A percentile compares a stretch with the other conserved stretches of the same genome.
These are phyloP conservation scores for Rhynchosporium graminicola DNA, from an alignment of 2,329 filamentous ascomycete species.

Conservation along the genomic window DNA sequence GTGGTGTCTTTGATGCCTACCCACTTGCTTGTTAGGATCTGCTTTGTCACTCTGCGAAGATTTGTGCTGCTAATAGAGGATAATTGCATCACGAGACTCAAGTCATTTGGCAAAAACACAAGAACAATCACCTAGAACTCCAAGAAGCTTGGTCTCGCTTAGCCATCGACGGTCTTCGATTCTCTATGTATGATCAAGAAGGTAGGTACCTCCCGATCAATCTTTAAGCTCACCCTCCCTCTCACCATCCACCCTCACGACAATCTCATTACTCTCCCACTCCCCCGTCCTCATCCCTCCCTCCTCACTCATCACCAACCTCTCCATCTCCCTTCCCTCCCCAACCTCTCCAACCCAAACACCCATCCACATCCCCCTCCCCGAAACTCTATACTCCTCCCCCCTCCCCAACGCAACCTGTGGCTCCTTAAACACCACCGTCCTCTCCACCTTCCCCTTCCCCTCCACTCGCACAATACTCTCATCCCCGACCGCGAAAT, in stretches of 20 bases:
- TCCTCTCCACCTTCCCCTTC: constrained; percentile 30
- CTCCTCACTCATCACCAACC: not conserved
- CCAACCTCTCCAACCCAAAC: constrained; percentile 2
- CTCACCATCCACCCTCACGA: not conserved
- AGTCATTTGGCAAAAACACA: too few species aligned
- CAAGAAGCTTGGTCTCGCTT: too few species aligned
- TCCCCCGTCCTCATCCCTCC: constrained; percentile 3
- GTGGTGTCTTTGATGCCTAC: too few species aligned
- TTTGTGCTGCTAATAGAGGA: too few species aligned
- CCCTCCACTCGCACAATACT: constrained; percentile 39
- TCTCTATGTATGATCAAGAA: not conserved
- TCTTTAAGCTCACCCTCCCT: not conserved
- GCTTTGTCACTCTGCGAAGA: too few species aligned
- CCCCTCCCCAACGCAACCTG: constrained; percentile 37
- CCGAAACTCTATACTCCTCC: constrained; percentile 40
- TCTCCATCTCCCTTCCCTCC: not conserved
- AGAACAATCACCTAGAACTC: too few species aligned
- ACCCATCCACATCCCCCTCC: constrained; percentile 42
- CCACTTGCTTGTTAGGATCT: too few species aligned
- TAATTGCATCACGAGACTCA: too few species aligned
- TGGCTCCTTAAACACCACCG: constrained; percentile 36
- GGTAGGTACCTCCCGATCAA: not conserved
- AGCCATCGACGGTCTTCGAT: not conserved
- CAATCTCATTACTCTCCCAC: constrained; percentile 4
- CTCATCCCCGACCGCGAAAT: constrained; percentile 31